phyloP scores from a whole-genome alignment of 2,329 filamentous ascomycete species.

The Pseudogymnoascus sp. region DNA sequence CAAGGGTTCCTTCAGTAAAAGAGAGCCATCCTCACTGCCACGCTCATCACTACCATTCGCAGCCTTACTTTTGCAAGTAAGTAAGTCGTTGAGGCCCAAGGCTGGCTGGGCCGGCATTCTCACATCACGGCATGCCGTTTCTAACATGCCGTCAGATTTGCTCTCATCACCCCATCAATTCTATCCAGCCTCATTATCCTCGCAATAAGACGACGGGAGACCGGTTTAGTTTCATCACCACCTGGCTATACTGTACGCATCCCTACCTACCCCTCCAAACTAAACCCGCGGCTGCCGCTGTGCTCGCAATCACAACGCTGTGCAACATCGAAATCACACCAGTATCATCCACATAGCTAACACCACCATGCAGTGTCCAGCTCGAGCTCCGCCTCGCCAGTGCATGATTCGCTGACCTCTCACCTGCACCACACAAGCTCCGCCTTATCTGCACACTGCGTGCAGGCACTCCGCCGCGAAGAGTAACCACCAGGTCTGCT shows the following conservation, averaged over 20 bases:
- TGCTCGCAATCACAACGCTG: background rate
- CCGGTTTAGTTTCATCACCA: background rate
- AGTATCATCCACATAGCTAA: background rate
- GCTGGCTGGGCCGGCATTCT: background rate
- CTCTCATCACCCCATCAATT: background rate
- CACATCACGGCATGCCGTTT: background rate
- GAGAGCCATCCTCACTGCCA: background rate
- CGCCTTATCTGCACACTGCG: background rate
- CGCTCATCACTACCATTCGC: background rate
- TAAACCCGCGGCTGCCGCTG: background rate
- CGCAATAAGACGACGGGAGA: background rate
- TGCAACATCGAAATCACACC: background rate
- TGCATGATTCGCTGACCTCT: background rate
- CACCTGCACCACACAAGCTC: background rate
- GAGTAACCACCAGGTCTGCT: background rate
- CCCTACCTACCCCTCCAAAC: background rate
- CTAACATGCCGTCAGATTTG: background rate
- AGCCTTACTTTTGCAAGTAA: background rate
- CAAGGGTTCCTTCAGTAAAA: background rate
- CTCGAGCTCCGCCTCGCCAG: background rate
- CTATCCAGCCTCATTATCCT: background rate
- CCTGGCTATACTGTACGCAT: background rate
- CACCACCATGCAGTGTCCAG: background rate
- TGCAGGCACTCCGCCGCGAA: background rate
- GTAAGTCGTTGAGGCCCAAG: slow-evolving; percentile 1